Percentiles rank a stretch among this genome's conserved stretches.
Conservation (phyloP, 495 filamentous ascomycete species). For the Gamarada debralockiae region DNA sequence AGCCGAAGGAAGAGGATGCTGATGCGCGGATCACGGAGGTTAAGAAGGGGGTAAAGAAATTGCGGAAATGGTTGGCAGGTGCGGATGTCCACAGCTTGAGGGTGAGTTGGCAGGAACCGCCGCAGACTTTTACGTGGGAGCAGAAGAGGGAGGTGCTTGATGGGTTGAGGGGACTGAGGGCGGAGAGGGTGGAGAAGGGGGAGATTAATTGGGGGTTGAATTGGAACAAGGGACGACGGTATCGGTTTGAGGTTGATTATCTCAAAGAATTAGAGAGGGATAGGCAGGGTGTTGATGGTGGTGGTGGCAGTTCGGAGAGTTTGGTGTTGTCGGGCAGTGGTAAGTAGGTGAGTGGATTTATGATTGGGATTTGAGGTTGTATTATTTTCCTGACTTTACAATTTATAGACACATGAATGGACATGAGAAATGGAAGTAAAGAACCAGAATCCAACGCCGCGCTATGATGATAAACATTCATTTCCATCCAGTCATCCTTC, state of each 20-base stretch:
- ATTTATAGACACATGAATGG: neutral
- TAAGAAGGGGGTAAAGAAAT: slow-evolving; percentile 18
- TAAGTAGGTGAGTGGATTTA: too few species aligned
- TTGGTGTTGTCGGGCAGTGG: too few species aligned
- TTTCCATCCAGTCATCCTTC: neutral
- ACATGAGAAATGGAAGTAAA: neutral
- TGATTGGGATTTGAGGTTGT: too few species aligned
- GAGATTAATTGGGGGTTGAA: slow-evolving; percentile 24
- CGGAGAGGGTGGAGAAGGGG: slow-evolving; percentile 8
- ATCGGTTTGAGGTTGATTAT: slow-evolving; percentile 17
- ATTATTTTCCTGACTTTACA: too few species aligned
- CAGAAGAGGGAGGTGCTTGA: slow-evolving; percentile 19
- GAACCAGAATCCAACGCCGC: slow-evolving; percentile 21
- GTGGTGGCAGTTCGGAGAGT: neutral
- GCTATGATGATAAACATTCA: slow-evolving; percentile 22
- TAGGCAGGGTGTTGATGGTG: neutral
- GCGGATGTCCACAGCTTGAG: slow-evolving; percentile 13
- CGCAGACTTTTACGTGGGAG: slow-evolving; percentile 19
- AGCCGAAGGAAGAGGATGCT: slow-evolving; percentile 5
- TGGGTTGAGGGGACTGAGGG: slow-evolving; percentile 12
- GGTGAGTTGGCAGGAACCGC: slow-evolving; percentile 18
- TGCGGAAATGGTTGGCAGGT: slow-evolving; percentile 17
- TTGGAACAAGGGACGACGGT: slow-evolving; percentile 20
- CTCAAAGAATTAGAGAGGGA: slow-evolving; percentile 14
- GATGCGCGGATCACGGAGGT: slow-evolving; percentile 12